Base-by-base conservation (phyloP, 139 green algal species). In the Zygnema cylindricum region DNA sequence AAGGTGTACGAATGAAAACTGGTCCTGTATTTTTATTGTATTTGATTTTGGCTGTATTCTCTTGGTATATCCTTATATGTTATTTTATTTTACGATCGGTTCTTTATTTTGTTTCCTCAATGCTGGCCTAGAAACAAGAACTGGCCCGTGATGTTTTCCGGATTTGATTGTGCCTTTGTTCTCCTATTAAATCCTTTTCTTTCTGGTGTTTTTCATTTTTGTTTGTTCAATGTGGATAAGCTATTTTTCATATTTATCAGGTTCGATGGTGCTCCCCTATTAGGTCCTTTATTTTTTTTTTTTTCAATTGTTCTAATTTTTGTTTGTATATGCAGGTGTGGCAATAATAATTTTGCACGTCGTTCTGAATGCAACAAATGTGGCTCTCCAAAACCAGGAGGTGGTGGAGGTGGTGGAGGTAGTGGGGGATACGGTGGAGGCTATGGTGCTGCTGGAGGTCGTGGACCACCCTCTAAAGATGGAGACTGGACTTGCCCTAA, bases 351-450 rank as follows among this genome's bases (percentile, higher is more conserved):
- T 38, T 91, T 91, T 90, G 86, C 86, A 21, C 55, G 82, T 25
- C 55, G 86, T 42, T n/a, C 82, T 3, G 86, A 91, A 69, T 91
- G 86, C 86, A 90, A 90, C 86, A 76, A 39, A 30, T 91, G 86
- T 40, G 22, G 40, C 1, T 49, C 86, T 0, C 43, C 86, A 0
- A 89, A 41, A 2, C 86, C 86, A 32, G 81, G 22, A 23, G 85
- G 78, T 36, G 75, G 35, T n/a, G 84, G 22, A 55, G 84, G 84
- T 54, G 86, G 81, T 7, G 55, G 43, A 43, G 81, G n/a, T 1
- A 23, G 81, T 40, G 77, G 86, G 33, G 49, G 78, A 41, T 16
- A 23, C 39, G n/a, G 54, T 25, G 78, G 32, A 22, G 84, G 82
- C 55, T n/a, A 39, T 2, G 81, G 81, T 84, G 78, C 30, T 16